Conservation (phyloP, 2,329 filamentous ascomycete species). For the Hymenoscyphus infarciens region DNA sequence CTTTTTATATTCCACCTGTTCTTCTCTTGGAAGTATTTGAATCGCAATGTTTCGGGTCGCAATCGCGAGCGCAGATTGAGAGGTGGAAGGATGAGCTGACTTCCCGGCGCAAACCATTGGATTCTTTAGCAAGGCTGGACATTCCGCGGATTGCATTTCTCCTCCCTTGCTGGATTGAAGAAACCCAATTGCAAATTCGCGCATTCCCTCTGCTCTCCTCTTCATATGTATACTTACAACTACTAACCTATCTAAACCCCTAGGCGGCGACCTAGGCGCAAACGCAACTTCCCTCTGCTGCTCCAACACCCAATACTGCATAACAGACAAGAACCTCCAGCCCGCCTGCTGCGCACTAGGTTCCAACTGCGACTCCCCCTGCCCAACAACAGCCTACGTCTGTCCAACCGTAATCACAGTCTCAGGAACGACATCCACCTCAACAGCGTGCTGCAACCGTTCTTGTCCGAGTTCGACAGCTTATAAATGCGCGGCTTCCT, state of each 20-base stretch:
- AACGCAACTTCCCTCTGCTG: conserved; percentile 38
- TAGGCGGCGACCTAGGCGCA: neutral
- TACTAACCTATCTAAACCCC: neutral
- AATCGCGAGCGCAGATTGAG: no score
- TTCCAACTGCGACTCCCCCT: conserved; percentile 44
- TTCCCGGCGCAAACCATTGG: no score
- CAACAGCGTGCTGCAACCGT: conserved; percentile 34
- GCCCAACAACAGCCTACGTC: conserved; percentile 31
- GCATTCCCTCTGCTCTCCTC: neutral
- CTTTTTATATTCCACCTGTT: neutral
- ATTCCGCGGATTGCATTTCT: no score
- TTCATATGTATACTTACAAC: neutral
- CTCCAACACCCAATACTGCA: conserved; percentile 44
- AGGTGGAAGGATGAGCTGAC: no score
- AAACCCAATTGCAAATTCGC: neutral
- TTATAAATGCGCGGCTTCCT: conserved; percentile 35
- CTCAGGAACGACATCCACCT: conserved; percentile 17
- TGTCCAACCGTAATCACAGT: conserved; percentile 33
- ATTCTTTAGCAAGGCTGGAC: no score
- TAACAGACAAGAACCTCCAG: conserved; percentile 37
- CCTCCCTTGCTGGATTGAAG: no score
- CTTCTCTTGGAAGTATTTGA: neutral
- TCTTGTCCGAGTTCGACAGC: conserved; percentile 31
- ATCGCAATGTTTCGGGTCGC: no score
- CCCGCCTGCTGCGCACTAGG: conserved; percentile 42